Conservation (phyloP, 2,329 filamentous ascomycete species). For the Beauveria australis region DNA sequence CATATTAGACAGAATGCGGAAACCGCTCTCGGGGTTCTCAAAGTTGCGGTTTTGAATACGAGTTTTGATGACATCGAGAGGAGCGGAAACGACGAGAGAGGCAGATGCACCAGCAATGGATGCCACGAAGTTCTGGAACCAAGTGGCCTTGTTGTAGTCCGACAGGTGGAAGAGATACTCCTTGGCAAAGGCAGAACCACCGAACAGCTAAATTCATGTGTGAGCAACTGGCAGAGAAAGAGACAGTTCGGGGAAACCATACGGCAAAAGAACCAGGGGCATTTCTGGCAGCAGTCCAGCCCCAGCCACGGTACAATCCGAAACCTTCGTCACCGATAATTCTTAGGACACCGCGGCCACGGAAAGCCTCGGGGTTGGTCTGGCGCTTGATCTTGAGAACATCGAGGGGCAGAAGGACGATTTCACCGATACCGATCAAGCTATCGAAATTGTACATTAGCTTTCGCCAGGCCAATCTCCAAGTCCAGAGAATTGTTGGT, state of each 20-base stretch:
- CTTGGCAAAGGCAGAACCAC: conserved; percentile 94
- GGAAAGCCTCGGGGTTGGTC: conserved; percentile 97
- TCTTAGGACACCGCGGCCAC: conserved; percentile 79
- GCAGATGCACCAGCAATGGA: conserved; percentile 92
- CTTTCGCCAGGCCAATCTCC: not conserved
- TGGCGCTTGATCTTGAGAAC: conserved; percentile 99
- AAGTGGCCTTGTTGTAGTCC: conserved; percentile 92
- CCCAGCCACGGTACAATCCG: conserved; percentile 89
- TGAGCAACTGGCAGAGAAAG: conserved; percentile 13
- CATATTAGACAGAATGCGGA: conserved; percentile 90
- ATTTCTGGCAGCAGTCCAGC: conserved; percentile 95
- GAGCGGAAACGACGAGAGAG: conserved; percentile 92
- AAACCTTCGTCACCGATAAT: conserved; percentile 94
- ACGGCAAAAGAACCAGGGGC: conserved; percentile 95
- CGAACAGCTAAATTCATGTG: conserved; percentile 63
- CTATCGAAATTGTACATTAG: conserved; percentile 35
- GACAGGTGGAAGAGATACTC: conserved; percentile 83
- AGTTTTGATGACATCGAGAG: conserved; percentile 96
- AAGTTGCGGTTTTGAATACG: conserved; percentile 98
- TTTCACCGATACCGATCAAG: conserved; percentile 94
- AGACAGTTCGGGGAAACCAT: conserved; percentile 27
- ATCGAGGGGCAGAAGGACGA: conserved; percentile 87
- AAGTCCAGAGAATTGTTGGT: not conserved
- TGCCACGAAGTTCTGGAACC: conserved; percentile 95
- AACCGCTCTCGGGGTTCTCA: conserved; percentile 90